Evolutionary conservation across 495 filamentous ascomycete species (phyloP).

Genomic region (Bombardia bombarda): DNA sequence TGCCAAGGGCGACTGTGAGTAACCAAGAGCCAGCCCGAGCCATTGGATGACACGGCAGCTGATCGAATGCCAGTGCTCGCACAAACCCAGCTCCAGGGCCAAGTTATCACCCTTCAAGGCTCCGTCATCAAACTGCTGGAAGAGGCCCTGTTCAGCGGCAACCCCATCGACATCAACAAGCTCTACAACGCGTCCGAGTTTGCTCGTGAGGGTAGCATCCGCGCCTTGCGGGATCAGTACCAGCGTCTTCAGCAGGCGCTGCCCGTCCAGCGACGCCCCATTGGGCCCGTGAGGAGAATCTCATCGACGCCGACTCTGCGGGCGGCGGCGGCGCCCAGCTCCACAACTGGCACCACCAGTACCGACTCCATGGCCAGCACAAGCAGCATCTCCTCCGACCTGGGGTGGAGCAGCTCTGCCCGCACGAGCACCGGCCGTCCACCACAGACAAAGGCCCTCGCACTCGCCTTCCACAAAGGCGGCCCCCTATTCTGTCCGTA

Average conservation of each 20-base stretch:
- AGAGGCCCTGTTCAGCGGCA: conserved; percentile 21
- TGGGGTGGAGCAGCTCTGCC: not conserved
- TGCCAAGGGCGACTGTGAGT: conserved; percentile 27
- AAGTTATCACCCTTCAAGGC: conserved; percentile 27
- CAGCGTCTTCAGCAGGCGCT: conserved; percentile 19
- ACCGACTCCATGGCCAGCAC: not conserved
- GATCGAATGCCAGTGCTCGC: conserved; percentile 16
- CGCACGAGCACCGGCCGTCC: not conserved
- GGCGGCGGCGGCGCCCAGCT: too few species aligned
- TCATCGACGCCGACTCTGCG: conserved; percentile 18
- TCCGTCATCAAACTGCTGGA: conserved; percentile 26
- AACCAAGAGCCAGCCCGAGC: not conserved
- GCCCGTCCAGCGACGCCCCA: conserved; percentile 5
- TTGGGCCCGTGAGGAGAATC: conserved; percentile 13
- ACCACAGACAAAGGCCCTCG: not conserved
- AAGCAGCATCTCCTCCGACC: not conserved
- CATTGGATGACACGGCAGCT: too few species aligned
- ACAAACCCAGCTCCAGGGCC: conserved; percentile 27
- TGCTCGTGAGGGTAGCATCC: conserved; percentile 25
- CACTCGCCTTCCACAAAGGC: not conserved
- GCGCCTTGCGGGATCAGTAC: conserved; percentile 29
- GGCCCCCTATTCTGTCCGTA: conserved; percentile 23
- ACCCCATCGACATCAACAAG: conserved; percentile 13
- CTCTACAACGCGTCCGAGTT: conserved; percentile 29
- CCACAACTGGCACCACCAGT: not conserved